Evolutionary conservation across 331 rosid species (phyloP), one percentile per base, ranked within the genome.

Genomic region (Quercus lobata): DNA sequence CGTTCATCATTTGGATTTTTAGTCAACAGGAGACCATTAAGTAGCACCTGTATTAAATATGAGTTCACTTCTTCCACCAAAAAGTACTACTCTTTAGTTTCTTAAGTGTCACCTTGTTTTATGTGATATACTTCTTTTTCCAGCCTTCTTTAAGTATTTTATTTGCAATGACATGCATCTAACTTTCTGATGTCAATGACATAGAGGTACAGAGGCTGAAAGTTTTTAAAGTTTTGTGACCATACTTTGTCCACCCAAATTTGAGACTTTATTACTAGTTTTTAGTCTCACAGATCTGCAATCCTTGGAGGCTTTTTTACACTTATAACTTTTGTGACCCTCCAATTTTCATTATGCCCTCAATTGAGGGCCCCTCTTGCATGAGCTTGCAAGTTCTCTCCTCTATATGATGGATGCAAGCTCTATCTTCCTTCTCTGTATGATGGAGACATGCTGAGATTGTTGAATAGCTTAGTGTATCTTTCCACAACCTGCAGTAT

Each of bases 1-100:
- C 97, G 88, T 73, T 88, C 94, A 83, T 96, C 96, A 78, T 84
- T 87, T 79, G 87, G 87, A 90, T 88, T 91, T 87, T 89, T 87
- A 66, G 98, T 89, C 78, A 96, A 81, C 81, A 58, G 57, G 71
- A 96, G 92, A 81, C 98, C 99, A 75, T 96, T 93, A 57, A 90
- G 85, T 98, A 98, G 88, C 88, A 96, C 75, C 93, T 91, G 76
- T 57, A 76, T 77, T 69, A 84, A 49, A 81, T 76, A 57, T 73
- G 53, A 8, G 91, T 41, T 41, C 49, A 41, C 49, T 41, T 41
- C 14, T 41, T 41, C 49, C 49, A 41, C 49, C 49, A 41, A 41
- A 41, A 41, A 41, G 49, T 41, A 41, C 49, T 8, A 8, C 46
- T 41, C 46, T 41, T 8, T 41, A 57, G 88, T 83, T 90, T 93